phyloP scores from a whole-genome alignment of 2,329 filamentous ascomycete genomes.

The Curvularia verruculosa region DNA sequence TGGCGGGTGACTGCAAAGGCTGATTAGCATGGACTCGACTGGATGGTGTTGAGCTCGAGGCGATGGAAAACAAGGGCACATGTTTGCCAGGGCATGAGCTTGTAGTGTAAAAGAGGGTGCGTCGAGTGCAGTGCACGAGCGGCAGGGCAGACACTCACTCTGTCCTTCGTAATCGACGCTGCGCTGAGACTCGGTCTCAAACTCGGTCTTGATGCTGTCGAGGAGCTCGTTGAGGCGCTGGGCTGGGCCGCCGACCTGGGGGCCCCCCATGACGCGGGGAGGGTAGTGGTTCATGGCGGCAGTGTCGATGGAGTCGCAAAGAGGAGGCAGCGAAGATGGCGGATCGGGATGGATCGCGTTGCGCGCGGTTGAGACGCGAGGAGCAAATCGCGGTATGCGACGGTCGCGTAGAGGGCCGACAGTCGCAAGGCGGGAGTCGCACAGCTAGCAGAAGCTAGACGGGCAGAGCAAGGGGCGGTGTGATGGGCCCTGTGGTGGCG shows the following conservation, averaged over 20 bases:
- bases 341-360: conserved; percentile 4
- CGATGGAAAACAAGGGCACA: background rate
- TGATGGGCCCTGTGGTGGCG: conserved; percentile 32
- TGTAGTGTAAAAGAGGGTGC: no score
- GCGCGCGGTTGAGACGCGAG: conserved; percentile 14
- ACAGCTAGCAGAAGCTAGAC: conserved; percentile 20
- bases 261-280: conserved; percentile 78
- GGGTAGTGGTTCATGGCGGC: conserved; percentile 72
- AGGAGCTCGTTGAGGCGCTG: conserved; percentile 88
- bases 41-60: background rate
- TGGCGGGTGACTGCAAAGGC: conserved; percentile 69
- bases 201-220: conserved; percentile 88
- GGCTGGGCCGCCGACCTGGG: conserved; percentile 63
- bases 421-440: conserved; percentile 30
- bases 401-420: conserved; percentile 20
- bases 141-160: conserved; percentile 67
- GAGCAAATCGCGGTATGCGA: conserved; percentile 23
- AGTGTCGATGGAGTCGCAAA: conserved; percentile 3
- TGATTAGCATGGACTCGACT: conserved; percentile 7
- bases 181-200: conserved; percentile 81
- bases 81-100: conserved; percentile 1
- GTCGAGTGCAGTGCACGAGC: background rate
- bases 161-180: conserved; percentile 91
- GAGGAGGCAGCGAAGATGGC: background rate
- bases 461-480: conserved; percentile 11